Evolutionary conservation across 2,329 filamentous ascomycete species (phyloP), one percentile per base, ranked within the genome.

Genomic region (Tolypocladium inflatum): DNA sequence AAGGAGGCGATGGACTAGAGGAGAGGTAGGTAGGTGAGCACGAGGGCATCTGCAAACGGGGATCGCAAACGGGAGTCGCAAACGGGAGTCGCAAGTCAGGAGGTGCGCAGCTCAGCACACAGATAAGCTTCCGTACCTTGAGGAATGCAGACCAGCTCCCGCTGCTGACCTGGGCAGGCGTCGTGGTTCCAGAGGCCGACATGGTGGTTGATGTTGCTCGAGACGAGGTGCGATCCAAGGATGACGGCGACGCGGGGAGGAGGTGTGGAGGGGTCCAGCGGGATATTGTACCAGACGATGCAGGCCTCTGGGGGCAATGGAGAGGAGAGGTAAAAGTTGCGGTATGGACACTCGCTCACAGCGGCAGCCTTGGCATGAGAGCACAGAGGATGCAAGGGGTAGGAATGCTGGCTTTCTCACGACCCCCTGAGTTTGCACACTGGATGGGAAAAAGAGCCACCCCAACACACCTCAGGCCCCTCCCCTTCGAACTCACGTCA

Each of bases 1-100:
- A 92, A 93, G 4, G 87, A 90, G 56, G 88, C 86, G 68, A 92
- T 89, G 54, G 88, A 91, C 81, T 84, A 58, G 13, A 21, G 52
- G 19, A 4, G 35, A 39, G 23, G 30, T 9, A 26, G 26, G 33
- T 19, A 21, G 41, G 48, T 51, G 30, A 51, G 48, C 48, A 35
- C 10, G 48, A 17, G 48, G 2, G 4, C 10, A 9, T 7, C 30
- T 4, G 30, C 48, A 51, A 30, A 15, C 17, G 10, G 30, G 17
- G 6, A 4, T 26, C 26, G 26, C 26, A 51, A 30, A 21, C 17
- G 10, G 48, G 26, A 3, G 26, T 26, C 26, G 26, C 26, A 51
- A 30, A 21, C 17, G 10, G 48, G 26, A 3, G 15, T 17, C 5
- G 43, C 41, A 21, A 9, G 13, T 7, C 7, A n/a, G 15, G 26